A percentile compares a stretch with the other conserved stretches of the same genome.
phyloP scores from a whole-genome alignment of 1,139 yeast genomes.

The Yamadazyma spencermartinsiae region DNA sequence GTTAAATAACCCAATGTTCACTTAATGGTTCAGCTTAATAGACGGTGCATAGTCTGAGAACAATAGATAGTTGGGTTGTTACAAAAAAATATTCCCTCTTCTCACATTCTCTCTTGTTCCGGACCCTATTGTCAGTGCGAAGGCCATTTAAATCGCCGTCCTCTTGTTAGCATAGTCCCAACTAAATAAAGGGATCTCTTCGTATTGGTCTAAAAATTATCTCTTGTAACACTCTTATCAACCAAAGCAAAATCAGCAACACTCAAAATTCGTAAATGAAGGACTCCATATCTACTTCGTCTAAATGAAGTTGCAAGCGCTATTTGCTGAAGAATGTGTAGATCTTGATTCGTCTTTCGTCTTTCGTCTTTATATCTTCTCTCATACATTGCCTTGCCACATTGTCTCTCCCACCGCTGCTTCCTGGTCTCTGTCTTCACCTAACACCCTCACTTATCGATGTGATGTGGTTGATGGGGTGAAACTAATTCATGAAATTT shows the following conservation, averaged over 20 bases:
- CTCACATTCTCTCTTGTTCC: neutral
- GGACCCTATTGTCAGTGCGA: neutral
- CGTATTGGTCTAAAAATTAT: neutral
- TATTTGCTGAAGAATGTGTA: too few species aligned
- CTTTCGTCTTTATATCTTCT: too few species aligned
- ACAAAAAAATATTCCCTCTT: neutral
- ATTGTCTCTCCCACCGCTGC: too few species aligned
- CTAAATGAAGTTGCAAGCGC: too few species aligned
- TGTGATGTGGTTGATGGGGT: too few species aligned
- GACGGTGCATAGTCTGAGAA: neutral
- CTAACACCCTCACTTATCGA: too few species aligned
- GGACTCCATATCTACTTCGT: too few species aligned
- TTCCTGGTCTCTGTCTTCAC: too few species aligned
- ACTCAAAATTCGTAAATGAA: too few species aligned
- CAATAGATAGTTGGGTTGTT: neutral
- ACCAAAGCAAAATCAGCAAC: neutral
- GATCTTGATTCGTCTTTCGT: too few species aligned
- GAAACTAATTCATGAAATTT: neutral
- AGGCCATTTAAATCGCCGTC: conserved; percentile 1
- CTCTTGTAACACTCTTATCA: neutral
- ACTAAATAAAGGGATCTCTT: neutral
- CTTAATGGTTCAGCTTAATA: neutral
- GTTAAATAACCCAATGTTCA: neutral
- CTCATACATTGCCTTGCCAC: too few species aligned
- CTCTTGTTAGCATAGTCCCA: neutral